Percentiles rank a stretch among this genome's conserved stretches.
phyloP scores from a whole-genome alignment of 2,329 filamentous ascomycete genomes.

The Beauveria asiatica region DNA sequence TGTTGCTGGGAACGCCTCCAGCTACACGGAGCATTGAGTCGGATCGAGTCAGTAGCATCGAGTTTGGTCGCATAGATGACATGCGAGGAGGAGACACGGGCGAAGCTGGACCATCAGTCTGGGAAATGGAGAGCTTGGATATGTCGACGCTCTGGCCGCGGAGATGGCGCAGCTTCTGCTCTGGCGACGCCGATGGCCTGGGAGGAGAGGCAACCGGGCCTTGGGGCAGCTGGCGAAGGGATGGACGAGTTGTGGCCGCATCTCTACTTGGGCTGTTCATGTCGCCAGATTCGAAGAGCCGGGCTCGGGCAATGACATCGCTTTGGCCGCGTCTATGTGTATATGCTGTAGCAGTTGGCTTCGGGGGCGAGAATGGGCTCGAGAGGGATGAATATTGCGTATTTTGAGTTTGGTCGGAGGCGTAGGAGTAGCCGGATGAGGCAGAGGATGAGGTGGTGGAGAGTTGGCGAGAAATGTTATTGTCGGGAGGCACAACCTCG shows the following conservation, averaged over 20 bases:
- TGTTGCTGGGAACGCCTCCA: conserved; percentile 27
- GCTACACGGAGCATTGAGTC: conserved; percentile 39
- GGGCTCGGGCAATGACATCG: conserved; percentile 52
- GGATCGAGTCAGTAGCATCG: conserved; percentile 51
- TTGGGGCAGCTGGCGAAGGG: conserved; percentile 66
- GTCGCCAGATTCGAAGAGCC: conserved; percentile 36
- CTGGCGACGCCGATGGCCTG: conserved; percentile 29
- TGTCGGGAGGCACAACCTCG: conserved; percentile 32
- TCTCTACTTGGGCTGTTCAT: conserved; percentile 34
- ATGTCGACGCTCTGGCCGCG: conserved; percentile 60
- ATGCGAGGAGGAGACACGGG: conserved; percentile 35
- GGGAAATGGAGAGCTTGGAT: conserved; percentile 42
- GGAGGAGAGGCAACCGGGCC: conserved; percentile 41
- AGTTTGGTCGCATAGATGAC: conserved; percentile 44
- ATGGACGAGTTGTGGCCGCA: conserved; percentile 63
- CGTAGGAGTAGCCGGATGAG: conserved; percentile 58
- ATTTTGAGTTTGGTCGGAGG: conserved; percentile 48
- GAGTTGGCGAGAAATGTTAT: conserved; percentile 48
- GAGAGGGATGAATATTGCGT: conserved; percentile 65
- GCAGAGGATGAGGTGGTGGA: conserved; percentile 65
- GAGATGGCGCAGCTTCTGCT: conserved; percentile 17
- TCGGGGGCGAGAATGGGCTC: conserved; percentile 38
- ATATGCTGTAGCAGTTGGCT: conserved; percentile 19
- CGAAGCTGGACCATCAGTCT: conserved; percentile 33
- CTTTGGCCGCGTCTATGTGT: conserved; percentile 68